These are phyloP conservation scores for Patellifolia procumbens DNA, from an alignment of 179 eudicot species.

Conservation along the genomic window DNA sequence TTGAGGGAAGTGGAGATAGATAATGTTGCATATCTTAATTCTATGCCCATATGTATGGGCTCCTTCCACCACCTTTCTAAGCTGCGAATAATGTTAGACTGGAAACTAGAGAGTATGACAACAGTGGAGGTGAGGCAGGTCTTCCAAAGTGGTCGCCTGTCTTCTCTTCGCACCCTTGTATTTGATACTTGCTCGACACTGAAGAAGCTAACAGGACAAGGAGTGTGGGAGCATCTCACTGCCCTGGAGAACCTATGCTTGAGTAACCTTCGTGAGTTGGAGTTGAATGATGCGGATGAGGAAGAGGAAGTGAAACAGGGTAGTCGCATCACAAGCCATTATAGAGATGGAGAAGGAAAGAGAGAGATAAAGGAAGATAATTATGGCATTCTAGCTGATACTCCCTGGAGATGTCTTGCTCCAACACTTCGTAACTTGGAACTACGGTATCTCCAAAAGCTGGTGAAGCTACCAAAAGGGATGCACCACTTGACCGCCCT, in stretches of 20 bases:
- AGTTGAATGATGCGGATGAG: neutral
- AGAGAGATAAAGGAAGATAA: neutral
- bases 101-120: neutral
- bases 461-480: neutral
- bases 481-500: neutral
- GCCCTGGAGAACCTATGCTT: neutral
- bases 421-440: neutral
- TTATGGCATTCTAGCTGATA: neutral
- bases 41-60: neutral
- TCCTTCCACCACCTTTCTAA: neutral
- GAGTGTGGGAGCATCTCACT: conserved; percentile 12
- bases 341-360: no score
- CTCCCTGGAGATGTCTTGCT: neutral
- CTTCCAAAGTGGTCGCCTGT: neutral
- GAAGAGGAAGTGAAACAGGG: neutral
- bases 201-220: neutral
- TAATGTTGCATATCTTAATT: neutral
- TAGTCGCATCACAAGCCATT: no score
- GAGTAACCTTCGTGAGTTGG: neutral
- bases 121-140: neutral
- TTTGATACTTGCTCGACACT: neutral
- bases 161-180: neutral
- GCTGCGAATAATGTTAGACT: accelerated
- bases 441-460: neutral
- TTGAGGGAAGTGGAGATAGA: neutral